Evolutionary conservation across 1,284 basidiomycete genomes (phyloP).

Genomic region (Pisolithus thermaeus): DNA sequence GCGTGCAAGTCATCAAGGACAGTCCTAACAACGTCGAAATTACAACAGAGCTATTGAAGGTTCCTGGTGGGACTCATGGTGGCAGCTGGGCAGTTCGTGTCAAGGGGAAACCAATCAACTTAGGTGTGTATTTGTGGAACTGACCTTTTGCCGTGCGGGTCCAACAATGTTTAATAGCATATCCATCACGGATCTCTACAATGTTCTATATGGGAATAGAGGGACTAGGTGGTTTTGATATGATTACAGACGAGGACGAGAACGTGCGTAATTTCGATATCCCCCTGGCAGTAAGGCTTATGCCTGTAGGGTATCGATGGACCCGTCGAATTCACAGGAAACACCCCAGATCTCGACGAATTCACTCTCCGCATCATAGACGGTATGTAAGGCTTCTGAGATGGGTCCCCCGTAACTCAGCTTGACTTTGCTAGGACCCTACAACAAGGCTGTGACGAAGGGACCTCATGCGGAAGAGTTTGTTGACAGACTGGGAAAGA

Average conservation of each 20-base stretch:
- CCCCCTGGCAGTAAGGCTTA: conserved; percentile 5
- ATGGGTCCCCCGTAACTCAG: background rate
- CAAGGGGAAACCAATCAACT: conserved; percentile 73
- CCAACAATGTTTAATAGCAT: conserved; percentile 29
- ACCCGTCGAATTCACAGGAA: conserved; percentile 63
- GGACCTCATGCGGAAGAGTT: conserved; percentile 60
- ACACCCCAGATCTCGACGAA: conserved; percentile 72
- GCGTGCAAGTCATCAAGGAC: conserved; percentile 81
- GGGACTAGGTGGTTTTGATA: conserved; percentile 74
- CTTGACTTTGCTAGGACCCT: conserved; percentile 39
- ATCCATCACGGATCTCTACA: conserved; percentile 61
- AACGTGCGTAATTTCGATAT: conserved; percentile 45
- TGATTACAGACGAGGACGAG: conserved; percentile 71
- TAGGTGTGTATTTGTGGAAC: conserved; percentile 39
- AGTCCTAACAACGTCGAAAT: conserved; percentile 78
- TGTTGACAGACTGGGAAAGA: conserved; percentile 60
- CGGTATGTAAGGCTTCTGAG: conserved; percentile 38
- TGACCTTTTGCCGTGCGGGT: background rate
- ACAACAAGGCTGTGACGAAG: conserved; percentile 46
- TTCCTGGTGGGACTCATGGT: conserved; percentile 71
- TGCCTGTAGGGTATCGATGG: conserved; percentile 64
- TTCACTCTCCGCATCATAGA: conserved; percentile 81
- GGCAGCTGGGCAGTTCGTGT: conserved; percentile 90
- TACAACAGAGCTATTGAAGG: conserved; percentile 81
- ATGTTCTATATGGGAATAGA: conserved; percentile 87